A percentile compares a stretch with the other conserved stretches of the same genome.
Evolutionary conservation across 2,329 filamentous ascomycete species (phyloP).

Genomic region (Aspergillus aculeatus): DNA sequence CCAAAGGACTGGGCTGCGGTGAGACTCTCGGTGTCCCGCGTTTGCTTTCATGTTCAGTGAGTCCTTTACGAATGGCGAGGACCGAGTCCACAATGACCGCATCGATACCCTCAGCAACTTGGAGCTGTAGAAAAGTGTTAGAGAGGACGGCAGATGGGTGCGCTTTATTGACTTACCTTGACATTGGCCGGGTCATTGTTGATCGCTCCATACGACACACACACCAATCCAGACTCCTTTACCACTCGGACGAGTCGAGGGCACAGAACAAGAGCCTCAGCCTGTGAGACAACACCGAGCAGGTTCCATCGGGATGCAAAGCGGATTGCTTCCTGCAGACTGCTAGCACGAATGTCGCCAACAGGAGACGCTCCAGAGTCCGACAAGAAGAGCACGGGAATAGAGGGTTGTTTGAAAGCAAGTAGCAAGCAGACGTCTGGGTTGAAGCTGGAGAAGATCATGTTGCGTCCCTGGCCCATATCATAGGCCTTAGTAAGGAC

Average conservation of each 20-base stretch:
- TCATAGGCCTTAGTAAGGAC: constrained; percentile 90
- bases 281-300: constrained; percentile 84
- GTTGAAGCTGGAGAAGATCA: constrained; percentile 97
- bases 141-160: background rate
- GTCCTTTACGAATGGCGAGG: constrained; percentile 83
- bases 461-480: constrained; percentile 74
- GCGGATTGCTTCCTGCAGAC: constrained; percentile 89
- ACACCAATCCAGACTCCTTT: constrained; percentile 90
- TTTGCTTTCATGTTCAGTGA: constrained; percentile 55
- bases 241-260: constrained; percentile 87
- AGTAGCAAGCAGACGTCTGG: constrained; percentile 93
- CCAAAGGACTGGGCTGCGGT: constrained; percentile 26
- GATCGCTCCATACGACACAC: constrained; percentile 85
- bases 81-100: constrained; percentile 97
- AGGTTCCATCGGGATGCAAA: constrained; percentile 96
- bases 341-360: constrained; percentile 85
- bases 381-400: constrained; percentile 90
- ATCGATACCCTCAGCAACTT: constrained; percentile 94
- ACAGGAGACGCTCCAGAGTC: constrained; percentile 80
- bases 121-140: constrained; percentile 55
- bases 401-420: constrained; percentile 95
- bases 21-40: constrained; percentile 23
- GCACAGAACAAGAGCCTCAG: constrained; percentile 82
- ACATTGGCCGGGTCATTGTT: constrained; percentile 89
- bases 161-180: constrained; percentile 59